Base-by-base conservation (phyloP, 345 rosid genomes). In the Moricandia moricandioides region DNA sequence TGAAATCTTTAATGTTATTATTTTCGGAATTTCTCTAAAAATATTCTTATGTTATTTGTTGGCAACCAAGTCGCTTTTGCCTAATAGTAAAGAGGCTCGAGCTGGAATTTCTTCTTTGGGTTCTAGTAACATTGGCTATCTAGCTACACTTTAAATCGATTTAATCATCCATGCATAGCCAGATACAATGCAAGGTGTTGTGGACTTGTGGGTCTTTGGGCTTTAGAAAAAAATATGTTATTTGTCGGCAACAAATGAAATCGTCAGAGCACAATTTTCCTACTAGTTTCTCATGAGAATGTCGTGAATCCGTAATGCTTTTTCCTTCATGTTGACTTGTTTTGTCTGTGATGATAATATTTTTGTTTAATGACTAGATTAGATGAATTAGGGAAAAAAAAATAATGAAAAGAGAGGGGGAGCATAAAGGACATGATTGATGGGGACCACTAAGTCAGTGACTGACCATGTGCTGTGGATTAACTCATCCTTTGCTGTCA, bases 401-500 rank as follows among this genome's bases (percentile, higher is more conserved):
- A 29, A 21, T 13, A 14, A 43, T 17, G 29, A 29, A 63, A 75
- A 29, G 33, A 54, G 72, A 75, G 69, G 79, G 12, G 31, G 55
- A 60, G 67, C 73, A 67, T 67, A 75, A 59, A 27, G 3, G 5
- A 75, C 51, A 75, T 67, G 1, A 75, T 68, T 61, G 26, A 21
- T 61, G 7, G 74, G 74, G 79, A 68, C 74, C 79, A 75, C 60
- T 39, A 66, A 56, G 64, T 73, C 52, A 66, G 78, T 57, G 66
- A 34, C 39, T 72, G 57, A 62, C 10, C 80, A 76, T 76, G 75
- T 76, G 76, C 55, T 13, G 2, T 12, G 11, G 11, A 69, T 71
- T 71, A 78, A 52, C 81, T 78, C 81, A 78, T 78, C 74, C 69
- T 72, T 78, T 78, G 78, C 81, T 78, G 78, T 72, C 76, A 71